Conservation (phyloP, 176 grass and related monocot species). For the maize (Zea mays) region DNA sequence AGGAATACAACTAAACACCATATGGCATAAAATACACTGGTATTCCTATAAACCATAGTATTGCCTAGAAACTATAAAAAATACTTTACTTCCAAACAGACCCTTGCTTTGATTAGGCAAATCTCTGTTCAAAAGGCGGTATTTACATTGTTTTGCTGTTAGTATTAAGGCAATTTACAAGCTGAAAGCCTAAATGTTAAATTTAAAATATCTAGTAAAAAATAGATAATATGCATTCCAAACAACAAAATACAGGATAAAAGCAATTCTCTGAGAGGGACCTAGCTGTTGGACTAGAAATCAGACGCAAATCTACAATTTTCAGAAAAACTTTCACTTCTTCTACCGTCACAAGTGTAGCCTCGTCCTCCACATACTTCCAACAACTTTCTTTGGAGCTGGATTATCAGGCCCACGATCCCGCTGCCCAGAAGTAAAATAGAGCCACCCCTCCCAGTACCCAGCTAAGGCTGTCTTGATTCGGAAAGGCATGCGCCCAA, state of each 20-base stretch:
- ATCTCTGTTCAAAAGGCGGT: not conserved
- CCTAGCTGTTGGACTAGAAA: conserved; percentile 12
- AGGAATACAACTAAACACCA: too few relatives aligned
- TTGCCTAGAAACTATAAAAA: too few relatives aligned
- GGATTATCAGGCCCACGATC: conserved; percentile 75
- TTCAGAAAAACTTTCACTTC: conserved; percentile 17
- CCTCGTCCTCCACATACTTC: conserved; percentile 71
- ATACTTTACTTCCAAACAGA: too few relatives aligned
- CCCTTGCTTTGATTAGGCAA: not conserved
- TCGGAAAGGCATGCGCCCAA: conserved; percentile 78
- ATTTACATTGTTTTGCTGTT: not conserved
- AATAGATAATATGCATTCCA: conserved; percentile 17
- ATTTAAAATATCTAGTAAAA: not conserved
- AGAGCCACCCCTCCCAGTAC: conserved; percentile 75
- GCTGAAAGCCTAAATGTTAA: not conserved
- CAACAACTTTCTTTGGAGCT: conserved; percentile 74
- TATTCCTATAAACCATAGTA: too few relatives aligned
- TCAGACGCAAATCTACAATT: not conserved
- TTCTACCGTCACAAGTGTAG: conserved; percentile 40
- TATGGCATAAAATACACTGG: too few relatives aligned
- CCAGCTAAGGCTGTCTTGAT: conserved; percentile 81
- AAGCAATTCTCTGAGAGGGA: not conserved
- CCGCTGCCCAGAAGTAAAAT: conserved; percentile 89
- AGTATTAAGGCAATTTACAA: not conserved
- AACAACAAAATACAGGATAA: conserved; percentile 30